A percentile compares a stretch with the other conserved stretches of the same genome.
Conservation (phyloP, 345 rosid genomes). For the Hypericum perforatum region DNA sequence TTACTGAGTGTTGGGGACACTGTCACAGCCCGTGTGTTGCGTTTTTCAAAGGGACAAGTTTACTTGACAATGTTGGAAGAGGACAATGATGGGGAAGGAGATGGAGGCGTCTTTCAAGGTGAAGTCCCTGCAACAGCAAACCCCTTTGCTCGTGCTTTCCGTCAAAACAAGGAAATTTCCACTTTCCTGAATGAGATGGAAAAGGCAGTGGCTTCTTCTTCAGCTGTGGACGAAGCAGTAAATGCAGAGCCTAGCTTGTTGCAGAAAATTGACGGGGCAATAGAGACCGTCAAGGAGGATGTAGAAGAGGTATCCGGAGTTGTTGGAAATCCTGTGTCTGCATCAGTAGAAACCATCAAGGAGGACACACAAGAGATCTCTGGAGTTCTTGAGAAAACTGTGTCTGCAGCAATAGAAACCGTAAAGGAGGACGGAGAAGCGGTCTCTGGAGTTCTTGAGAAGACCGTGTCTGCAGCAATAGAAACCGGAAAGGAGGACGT, state of each 20-base stretch:
- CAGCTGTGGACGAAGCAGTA: constrained; percentile 16
- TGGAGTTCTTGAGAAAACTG: constrained; percentile 8
- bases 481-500: constrained; percentile 11
- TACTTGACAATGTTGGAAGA: constrained; percentile 82
- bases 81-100: constrained; percentile 38
- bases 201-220: constrained; percentile 21
- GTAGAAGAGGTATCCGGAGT: background rate
- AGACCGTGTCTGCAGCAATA: background rate
- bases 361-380: constrained; percentile 19
- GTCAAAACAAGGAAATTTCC: constrained; percentile 60
- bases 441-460: too few species aligned
- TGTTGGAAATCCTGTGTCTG: background rate
- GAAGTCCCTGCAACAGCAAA: constrained; percentile 60
- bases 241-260: constrained; percentile 5
- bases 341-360: background rate
- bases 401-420: constrained; percentile 16
- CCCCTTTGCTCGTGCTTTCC: constrained; percentile 72
- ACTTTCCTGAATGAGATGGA: constrained; percentile 66
- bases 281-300: constrained; percentile 19
- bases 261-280: constrained; percentile 15
- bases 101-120: constrained; percentile 34
- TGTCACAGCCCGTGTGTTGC: constrained; percentile 59
- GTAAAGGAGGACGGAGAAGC: constrained; percentile 17
- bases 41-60: constrained; percentile 58
- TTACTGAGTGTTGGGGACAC: constrained; percentile 64